Evolutionary conservation across 2,329 filamentous ascomycete species (phyloP), one percentile per base, ranked within the genome.

Genomic region (Ascochyta koolunga): DNA sequence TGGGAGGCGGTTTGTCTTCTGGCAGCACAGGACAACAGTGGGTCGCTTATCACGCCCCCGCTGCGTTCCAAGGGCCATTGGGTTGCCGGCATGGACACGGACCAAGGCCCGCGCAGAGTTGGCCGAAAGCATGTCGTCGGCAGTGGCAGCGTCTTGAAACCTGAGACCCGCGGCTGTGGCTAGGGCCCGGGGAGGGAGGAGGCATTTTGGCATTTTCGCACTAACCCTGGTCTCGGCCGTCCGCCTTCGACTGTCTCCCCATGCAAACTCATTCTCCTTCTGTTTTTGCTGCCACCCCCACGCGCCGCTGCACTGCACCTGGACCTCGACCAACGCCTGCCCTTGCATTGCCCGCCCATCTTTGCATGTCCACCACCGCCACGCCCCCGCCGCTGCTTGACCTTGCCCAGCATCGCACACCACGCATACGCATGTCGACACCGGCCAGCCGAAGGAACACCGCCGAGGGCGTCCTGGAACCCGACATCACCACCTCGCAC

Each of bases 361-460:
- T 29, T 44, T 50, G 40, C 58, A 49, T 47, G 46, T 53, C 58
- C 35, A 46, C 52, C 46, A 42, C 56, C 47, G 50, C 57, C 52
- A 50, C 60, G 46, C 19, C 50, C 56, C 59, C 45, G 43, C 32
- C 32, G 44, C 50, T 22, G 50, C 58, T 44, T 45, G 46, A 35
- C 36, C 44, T n/a, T 48, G 52, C 42, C 51, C 42, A 56, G 52
- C 39, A 55, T 39, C 48, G 47, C 46, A 56, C 51, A 55, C 57
- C 56, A 59, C 54, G 58, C 50, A 50, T 31, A 60, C 69, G 70
- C 70, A 74, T 74, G 71, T 72, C 71, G 69, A 65, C 50, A 41
- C 55, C 58, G 54, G 55, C 35, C 54, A 24, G 41, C 56, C 54
- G 44, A 37, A 48, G 37, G 44, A 61, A 37, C 44, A 44, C 55